Evolutionary conservation across 441 rosid genomes (phyloP).

Genomic region (Mallotus repandus): DNA sequence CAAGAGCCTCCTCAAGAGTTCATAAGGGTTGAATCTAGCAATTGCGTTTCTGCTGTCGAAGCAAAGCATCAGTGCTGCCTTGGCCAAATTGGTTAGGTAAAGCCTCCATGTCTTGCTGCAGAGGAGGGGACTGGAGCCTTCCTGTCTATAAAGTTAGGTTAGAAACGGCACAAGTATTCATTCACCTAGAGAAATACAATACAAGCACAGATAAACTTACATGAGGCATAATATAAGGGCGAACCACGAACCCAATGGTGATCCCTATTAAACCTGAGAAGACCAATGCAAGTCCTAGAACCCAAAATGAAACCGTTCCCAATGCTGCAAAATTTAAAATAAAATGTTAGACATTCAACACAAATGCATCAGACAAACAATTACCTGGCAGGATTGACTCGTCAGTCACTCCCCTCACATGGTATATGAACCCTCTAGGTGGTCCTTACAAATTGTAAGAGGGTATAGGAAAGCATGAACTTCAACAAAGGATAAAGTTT

Average conservation of each 20-base stretch:
- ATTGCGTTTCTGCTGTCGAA: conserved; percentile 57
- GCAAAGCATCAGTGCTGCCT: conserved; percentile 47
- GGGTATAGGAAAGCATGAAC: not conserved
- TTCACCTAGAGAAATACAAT: conserved; percentile 1
- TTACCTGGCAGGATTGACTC: not conserved
- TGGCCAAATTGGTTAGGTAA: conserved; percentile 56
- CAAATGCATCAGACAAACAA: not conserved
- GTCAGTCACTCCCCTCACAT: too few species aligned
- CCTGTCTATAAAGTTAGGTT: conserved; percentile 63
- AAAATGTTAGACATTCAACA: not conserved
- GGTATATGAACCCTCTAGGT: too few species aligned
- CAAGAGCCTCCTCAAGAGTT: conserved; percentile 37
- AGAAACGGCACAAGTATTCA: conserved; percentile 25
- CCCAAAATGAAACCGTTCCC: conserved; percentile 46
- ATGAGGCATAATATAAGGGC: conserved; percentile 41
- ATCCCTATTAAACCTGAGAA: conserved; percentile 56
- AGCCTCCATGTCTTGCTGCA: conserved; percentile 63
- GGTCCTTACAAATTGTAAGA: too few species aligned
- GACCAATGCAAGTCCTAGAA: conserved; percentile 34
- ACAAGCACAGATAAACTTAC: conserved; percentile 35
- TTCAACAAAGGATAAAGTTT: not conserved
- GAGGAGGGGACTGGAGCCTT: conserved; percentile 33
- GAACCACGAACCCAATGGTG: conserved; percentile 40
- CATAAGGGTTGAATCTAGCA: conserved; percentile 38
- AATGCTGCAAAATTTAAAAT: conserved; percentile 32